These are phyloP conservation scores for Eutrema salsugineum DNA, from an alignment of 441 rosid genomes.

Conservation along the genomic window DNA sequence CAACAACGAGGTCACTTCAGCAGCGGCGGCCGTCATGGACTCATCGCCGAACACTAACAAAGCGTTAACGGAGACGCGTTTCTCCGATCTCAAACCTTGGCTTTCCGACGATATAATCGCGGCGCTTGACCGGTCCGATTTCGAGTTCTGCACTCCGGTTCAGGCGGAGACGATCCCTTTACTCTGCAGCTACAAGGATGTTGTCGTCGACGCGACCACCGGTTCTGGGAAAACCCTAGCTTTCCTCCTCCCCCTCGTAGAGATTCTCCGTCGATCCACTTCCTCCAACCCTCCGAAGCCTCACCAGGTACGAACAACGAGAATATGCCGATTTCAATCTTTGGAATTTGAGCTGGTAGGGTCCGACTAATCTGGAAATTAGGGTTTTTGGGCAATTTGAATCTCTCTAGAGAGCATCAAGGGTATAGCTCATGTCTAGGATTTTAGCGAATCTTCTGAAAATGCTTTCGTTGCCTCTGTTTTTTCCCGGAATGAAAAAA, in stretches of 20 bases:
- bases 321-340: background rate
- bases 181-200: conserved; percentile 76
- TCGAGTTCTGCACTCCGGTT: conserved; percentile 85
- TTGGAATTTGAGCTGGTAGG: too few relatives aligned
- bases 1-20: background rate
- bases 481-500: too few relatives aligned
- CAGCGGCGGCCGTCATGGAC: conserved; percentile 30
- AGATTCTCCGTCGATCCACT: conserved; percentile 66
- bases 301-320: conserved; percentile 64
- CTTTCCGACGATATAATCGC: conserved; percentile 58
- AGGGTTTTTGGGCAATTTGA: too few relatives aligned
- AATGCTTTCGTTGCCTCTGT: too few relatives aligned
- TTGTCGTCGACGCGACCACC: conserved; percentile 88
- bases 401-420: too few relatives aligned
- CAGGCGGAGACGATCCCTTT: conserved; percentile 85
- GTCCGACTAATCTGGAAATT: too few relatives aligned
- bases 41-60: conserved; percentile 37
- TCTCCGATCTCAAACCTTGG: conserved; percentile 71
- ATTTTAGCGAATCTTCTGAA: too few relatives aligned
- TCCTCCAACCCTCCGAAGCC: conserved; percentile 55
- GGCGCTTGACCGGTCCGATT: conserved; percentile 51
- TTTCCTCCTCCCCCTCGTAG: conserved; percentile 75
- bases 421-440: too few relatives aligned
- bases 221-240: conserved; percentile 96
- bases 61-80: conserved; percentile 68